phyloP scores from a whole-genome alignment of 148 eudicot genomes.

The Gaultheria prostrata region DNA sequence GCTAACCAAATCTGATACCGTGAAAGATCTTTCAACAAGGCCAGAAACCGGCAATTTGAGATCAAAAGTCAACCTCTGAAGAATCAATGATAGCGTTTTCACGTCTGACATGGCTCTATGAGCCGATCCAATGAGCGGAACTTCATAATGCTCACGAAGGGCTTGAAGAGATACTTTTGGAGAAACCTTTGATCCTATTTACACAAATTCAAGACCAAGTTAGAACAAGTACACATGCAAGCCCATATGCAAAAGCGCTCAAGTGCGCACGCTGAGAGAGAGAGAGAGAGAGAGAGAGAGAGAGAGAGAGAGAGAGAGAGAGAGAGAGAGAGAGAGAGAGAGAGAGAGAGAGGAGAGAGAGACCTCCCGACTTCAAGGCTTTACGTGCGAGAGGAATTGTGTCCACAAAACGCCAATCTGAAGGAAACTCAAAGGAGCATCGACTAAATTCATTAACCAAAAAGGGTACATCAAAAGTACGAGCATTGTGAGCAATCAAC shows the following conservation, averaged over 20 bases:
- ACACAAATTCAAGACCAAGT: slow-evolving; percentile 13
- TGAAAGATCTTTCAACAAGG: slow-evolving; percentile 53
- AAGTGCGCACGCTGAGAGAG: not conserved
- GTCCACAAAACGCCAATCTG: slow-evolving; percentile 75
- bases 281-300: slow-evolving; percentile 20
- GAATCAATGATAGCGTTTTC: slow-evolving; percentile 39
- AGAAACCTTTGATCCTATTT: slow-evolving; percentile 39
- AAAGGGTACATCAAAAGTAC: slow-evolving; percentile 72
- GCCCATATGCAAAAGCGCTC: not conserved
- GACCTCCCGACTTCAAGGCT: slow-evolving; percentile 55
- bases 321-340: slow-evolving; percentile 15
- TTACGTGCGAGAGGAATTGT: slow-evolving; percentile 70
- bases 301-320: slow-evolving; percentile 25
- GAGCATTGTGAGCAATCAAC: slow-evolving; percentile 71
- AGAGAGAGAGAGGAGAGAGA: slow-evolving; percentile 18
- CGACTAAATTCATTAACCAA: slow-evolving; percentile 61
- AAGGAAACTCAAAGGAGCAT: slow-evolving; percentile 54
- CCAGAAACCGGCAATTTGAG: slow-evolving; percentile 48
- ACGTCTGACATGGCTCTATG: slow-evolving; percentile 92
- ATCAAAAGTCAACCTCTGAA: slow-evolving; percentile 58
- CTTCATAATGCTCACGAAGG: slow-evolving; percentile 55
- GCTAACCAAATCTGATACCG: slow-evolving; percentile 31
- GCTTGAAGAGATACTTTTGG: slow-evolving; percentile 34
- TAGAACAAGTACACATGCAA: not conserved
- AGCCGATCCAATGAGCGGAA: slow-evolving; percentile 49